phyloP scores from a whole-genome alignment of 2,329 filamentous ascomycete genomes.

The Cercospora sp. region DNA sequence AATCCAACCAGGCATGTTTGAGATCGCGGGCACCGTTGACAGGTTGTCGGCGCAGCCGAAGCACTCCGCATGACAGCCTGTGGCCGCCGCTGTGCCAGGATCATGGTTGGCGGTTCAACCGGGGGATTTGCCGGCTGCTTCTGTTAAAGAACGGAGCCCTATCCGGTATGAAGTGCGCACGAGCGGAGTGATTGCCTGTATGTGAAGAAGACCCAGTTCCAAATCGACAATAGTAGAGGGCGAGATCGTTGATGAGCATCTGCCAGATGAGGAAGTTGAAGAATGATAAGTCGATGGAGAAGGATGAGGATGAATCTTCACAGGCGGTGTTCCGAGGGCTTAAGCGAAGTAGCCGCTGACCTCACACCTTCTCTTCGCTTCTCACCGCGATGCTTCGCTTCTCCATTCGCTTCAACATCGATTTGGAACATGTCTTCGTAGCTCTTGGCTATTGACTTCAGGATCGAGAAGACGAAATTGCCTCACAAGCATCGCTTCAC shows the following conservation, averaged over 20 bases:
- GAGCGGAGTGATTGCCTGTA: background rate
- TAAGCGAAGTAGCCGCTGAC: background rate
- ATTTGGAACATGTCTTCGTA: background rate
- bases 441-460: background rate
- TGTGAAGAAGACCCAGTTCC: background rate
- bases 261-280: background rate
- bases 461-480: background rate
- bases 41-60: background rate
- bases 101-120: background rate
- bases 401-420: background rate
- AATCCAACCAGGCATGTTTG: background rate
- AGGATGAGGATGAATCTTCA: background rate
- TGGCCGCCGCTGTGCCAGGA: background rate
- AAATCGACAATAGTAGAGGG: background rate
- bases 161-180: background rate
- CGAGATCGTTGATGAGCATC: background rate
- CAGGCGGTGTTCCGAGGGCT: background rate
- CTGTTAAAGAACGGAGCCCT: background rate
- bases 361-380: background rate
- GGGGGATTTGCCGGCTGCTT: background rate
- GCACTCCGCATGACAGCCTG: background rate
- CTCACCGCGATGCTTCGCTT: background rate
- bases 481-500: background rate
- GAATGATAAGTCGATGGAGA: background rate
- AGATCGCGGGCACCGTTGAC: background rate